These are phyloP conservation scores for Agrocybe praecox DNA, from an alignment of 768 basidiomycete genomes.

Conservation along the genomic window DNA sequence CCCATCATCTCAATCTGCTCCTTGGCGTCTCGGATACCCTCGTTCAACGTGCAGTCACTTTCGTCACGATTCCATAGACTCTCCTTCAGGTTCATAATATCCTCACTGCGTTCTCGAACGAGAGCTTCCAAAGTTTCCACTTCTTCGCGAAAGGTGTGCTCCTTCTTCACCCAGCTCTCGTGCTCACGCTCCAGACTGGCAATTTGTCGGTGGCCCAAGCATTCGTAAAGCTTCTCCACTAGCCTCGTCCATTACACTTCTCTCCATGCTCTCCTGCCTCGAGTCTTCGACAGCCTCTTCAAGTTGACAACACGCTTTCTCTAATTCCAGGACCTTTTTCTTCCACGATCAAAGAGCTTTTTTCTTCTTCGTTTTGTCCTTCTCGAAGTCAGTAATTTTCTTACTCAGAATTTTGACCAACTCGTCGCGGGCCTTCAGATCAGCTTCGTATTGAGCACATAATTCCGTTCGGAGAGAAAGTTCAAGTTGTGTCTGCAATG, in stretches of 20 bases:
- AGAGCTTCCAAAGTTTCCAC: slow-evolving; percentile 50
- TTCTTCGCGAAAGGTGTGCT: slow-evolving; percentile 44
- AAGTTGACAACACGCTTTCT: slow-evolving; percentile 61
- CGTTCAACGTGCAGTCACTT: slow-evolving; percentile 52
- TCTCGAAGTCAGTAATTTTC: slow-evolving; percentile 57
- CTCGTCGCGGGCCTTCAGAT: slow-evolving; percentile 74
- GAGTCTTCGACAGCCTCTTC: slow-evolving; percentile 91
- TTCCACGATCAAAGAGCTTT: slow-evolving; percentile 62
- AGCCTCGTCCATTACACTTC: slow-evolving; percentile 84
- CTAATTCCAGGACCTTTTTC: slow-evolving; percentile 77
- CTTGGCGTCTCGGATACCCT: slow-evolving; percentile 54
- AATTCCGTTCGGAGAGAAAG: slow-evolving; percentile 76
- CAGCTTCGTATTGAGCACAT: slow-evolving; percentile 75
- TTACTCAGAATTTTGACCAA: slow-evolving; percentile 60
- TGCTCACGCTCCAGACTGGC: slow-evolving; percentile 73
- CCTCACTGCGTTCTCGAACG: slow-evolving; percentile 45
- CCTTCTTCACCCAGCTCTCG: slow-evolving; percentile 44
- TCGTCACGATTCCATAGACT: slow-evolving; percentile 51
- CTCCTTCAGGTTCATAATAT: slow-evolving; percentile 47
- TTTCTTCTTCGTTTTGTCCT: slow-evolving; percentile 64
- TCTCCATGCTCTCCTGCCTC: slow-evolving; percentile 77
- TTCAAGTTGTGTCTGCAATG: slow-evolving; percentile 74
- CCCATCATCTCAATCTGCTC: slow-evolving; percentile 65
- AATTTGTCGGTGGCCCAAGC: slow-evolving; percentile 82
- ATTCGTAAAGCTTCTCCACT: slow-evolving; percentile 78